phyloP scores from a whole-genome alignment of 352 stramenopile species.

The Globisporangium mamillatum region DNA sequence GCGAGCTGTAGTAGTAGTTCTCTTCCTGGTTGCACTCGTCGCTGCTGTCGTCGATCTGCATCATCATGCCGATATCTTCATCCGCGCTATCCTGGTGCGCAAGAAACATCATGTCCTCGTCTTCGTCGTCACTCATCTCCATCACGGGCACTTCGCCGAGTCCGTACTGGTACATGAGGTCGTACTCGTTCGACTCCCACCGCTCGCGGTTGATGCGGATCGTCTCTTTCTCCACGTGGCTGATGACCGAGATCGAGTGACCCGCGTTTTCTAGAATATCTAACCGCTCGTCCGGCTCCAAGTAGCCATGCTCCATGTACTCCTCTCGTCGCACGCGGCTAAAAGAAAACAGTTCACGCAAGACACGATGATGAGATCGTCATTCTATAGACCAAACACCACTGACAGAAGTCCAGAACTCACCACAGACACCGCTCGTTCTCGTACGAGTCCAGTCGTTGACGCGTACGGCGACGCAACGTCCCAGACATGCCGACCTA shows the following conservation, averaged over 20 bases:
- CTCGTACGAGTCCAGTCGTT: slow-evolving; percentile 65
- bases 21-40: slow-evolving; percentile 34
- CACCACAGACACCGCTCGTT: slow-evolving; percentile 49
- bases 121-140: slow-evolving; percentile 54
- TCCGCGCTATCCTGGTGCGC: slow-evolving; percentile 32
- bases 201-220: slow-evolving; percentile 77
- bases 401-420: slow-evolving; percentile 11
- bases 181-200: slow-evolving; percentile 85
- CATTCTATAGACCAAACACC: not conserved
- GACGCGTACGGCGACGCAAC: slow-evolving; percentile 61
- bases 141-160: slow-evolving; percentile 62
- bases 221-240: slow-evolving; percentile 60
- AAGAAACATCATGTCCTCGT: slow-evolving; percentile 41
- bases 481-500: slow-evolving; percentile 67
- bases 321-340: slow-evolving; percentile 65
- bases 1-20: slow-evolving; percentile 51
- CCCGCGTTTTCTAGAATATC: slow-evolving; percentile 72
- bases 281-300: slow-evolving; percentile 74
- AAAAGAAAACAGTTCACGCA: slow-evolving; percentile 2
- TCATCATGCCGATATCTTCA: slow-evolving; percentile 30
- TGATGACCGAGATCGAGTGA: slow-evolving; percentile 62
- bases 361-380: slow-evolving; percentile 1
- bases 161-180: slow-evolving; percentile 79
- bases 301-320: slow-evolving; percentile 82
- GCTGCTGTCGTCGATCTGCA: slow-evolving; percentile 50